Evolutionary conservation across 257 asterid genomes (phyloP).

Genomic region (Petunia secreta): DNA sequence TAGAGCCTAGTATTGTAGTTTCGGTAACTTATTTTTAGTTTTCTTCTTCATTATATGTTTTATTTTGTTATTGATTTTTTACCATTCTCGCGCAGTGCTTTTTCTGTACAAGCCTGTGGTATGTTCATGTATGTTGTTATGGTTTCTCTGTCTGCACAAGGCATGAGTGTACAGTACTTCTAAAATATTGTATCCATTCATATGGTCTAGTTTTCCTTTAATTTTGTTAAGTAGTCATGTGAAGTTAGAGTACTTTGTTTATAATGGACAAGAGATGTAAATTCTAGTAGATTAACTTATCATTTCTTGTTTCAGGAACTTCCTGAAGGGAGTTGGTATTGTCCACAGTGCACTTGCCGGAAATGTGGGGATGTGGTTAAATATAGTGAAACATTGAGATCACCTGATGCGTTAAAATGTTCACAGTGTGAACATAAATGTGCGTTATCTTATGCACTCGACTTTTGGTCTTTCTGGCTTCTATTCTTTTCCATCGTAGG

Average conservation of each 20-base stretch:
- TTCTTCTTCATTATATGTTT: background rate
- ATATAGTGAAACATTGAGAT: conserved; percentile 52
- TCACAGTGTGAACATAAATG: conserved; percentile 86
- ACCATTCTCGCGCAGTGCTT: background rate
- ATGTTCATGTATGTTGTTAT: conserved; percentile 1
- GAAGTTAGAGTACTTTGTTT: conserved; percentile 8
- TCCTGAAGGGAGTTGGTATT: conserved; percentile 98
- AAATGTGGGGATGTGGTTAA: conserved; percentile 73
- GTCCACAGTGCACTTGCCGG: conserved; percentile 93
- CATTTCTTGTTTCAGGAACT: conserved; percentile 62
- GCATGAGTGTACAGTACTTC: background rate
- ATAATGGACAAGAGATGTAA: conserved; percentile 11
- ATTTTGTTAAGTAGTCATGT: background rate
- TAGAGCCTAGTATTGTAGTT: too few species aligned
- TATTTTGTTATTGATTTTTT: background rate
- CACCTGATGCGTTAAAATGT: conserved; percentile 63
- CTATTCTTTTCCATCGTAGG: conserved; percentile 18
- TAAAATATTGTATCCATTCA: conserved; percentile 15
- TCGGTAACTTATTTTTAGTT: background rate
- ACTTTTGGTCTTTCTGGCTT: conserved; percentile 16
- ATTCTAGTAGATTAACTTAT: conserved; percentile 25
- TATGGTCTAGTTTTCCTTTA: conserved; percentile 14
- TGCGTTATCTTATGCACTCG: conserved; percentile 40
- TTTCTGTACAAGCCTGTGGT: background rate
- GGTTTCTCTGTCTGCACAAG: conserved; percentile 5